These are phyloP conservation scores for Camellia sinensis DNA, from an alignment of 148 eudicot species.

Conservation along the genomic window DNA sequence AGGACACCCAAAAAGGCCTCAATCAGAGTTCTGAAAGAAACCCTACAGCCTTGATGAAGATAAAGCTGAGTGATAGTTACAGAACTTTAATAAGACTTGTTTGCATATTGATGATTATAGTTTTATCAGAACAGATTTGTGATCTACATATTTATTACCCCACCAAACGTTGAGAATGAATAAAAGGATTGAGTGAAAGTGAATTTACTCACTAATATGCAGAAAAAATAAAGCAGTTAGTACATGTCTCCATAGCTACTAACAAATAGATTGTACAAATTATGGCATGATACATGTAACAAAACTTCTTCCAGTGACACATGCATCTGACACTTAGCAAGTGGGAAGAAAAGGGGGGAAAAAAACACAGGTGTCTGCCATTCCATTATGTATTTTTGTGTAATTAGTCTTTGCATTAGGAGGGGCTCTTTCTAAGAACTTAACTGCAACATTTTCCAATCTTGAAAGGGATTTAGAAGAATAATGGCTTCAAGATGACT, in stretches of 20 bases:
- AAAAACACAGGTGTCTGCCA: not conserved
- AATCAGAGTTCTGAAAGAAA: not conserved
- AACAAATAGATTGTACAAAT: not conserved
- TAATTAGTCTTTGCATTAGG: not conserved
- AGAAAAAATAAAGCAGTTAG: constrained; percentile 1
- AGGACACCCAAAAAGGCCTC: not conserved
- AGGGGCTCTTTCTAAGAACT: not conserved
- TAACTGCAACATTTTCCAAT: not conserved
- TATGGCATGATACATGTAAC: not conserved
- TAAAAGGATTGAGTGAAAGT: not conserved
- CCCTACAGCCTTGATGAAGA: constrained; percentile 5
- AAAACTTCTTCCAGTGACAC: not conserved
- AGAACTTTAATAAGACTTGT: not conserved
- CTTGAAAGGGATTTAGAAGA: not conserved
- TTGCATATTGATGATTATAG: not conserved
- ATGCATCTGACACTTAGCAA: not conserved
- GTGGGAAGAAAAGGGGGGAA: not conserved
- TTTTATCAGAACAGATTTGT: not conserved
- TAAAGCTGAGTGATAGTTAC: not conserved
- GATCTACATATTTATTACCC: not conserved
- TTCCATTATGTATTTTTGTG: not conserved
- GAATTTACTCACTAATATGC: not conserved
- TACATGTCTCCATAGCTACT: not conserved
- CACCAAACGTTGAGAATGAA: not conserved
- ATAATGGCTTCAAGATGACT: not conserved